Base-by-base conservation (phyloP, 768 basidiomycete species). In the Obba rivulosa region DNA sequence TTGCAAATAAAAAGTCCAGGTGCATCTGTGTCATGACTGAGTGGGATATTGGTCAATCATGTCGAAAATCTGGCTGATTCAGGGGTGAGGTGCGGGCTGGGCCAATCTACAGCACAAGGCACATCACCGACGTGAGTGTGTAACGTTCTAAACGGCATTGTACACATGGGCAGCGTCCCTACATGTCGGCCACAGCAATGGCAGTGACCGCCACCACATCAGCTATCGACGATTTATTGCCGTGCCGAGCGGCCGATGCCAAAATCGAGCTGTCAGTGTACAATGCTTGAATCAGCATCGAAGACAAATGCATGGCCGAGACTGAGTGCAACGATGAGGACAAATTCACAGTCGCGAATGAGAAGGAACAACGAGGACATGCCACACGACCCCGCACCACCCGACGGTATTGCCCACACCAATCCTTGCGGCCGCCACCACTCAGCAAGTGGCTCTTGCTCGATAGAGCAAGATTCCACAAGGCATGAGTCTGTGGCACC, bases 371-470 rank as follows among this genome's bases (percentile, higher is more conserved):
- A 13, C 28, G 28, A 31, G 28, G 13, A 31, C 7, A 36, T 20
- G 17, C 38, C 16, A 10, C 36, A 22, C 44, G 23, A 40, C 28
- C n/a, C 47, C 44, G 41, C 48, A 25, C 48, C 36, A 43, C 22
- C 31, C 49, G 52, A 44, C 47, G 41, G 48, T 34, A 18, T 45
- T 23, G 50, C 51, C 57, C 59, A 48, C 53, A 59, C 59, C 60
- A 61, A 59, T 61, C 60, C 60, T 61, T 61, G 60, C 60, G 57
- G 56, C 57, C 57, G 60, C 60, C 60, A 61, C 60, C 48, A 61
- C 60, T 51, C 55, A 50, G 52, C 56, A 43, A 25, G 50, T 52
- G 49, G 37, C 41, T 52, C 46, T 36, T 2, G 23, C 49, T 41
- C 60, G 14, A 61, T 21, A 41, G 54, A 42, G 48, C 16, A 21